These are phyloP conservation scores for Rutstroemia sp. DNA, from an alignment of 2,329 filamentous ascomycete species.

Conservation along the genomic window DNA sequence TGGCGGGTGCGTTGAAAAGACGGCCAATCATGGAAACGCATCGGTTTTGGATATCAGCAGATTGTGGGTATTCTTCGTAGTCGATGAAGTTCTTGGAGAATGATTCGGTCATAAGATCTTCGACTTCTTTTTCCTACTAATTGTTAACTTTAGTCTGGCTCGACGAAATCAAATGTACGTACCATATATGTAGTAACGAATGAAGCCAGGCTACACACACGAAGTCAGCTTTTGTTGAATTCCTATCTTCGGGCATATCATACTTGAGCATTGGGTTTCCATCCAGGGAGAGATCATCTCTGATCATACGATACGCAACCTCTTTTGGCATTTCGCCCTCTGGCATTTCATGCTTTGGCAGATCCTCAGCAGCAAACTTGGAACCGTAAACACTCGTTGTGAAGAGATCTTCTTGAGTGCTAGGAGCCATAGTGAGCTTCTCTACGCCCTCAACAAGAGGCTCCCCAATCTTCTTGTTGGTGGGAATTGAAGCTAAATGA, in stretches of 20 bases:
- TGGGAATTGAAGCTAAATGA: slow-evolving; percentile 38
- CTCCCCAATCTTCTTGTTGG: slow-evolving; percentile 12
- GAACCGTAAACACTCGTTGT: slow-evolving; percentile 67
- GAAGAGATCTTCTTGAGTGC: slow-evolving; percentile 17
- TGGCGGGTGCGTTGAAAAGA: slow-evolving; percentile 72
- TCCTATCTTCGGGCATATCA: slow-evolving; percentile 20
- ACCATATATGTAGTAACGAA: slow-evolving; percentile 98
- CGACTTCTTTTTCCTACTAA: slow-evolving; percentile 77
- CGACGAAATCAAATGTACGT: slow-evolving; percentile 20
- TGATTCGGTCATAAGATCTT: slow-evolving; percentile 89
- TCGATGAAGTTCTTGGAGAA: slow-evolving; percentile 96
- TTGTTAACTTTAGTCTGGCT: neutral
- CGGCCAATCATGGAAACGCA: slow-evolving; percentile 87
- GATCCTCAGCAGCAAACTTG: slow-evolving; percentile 69
- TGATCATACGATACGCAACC: slow-evolving; percentile 94
- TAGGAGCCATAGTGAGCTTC: slow-evolving; percentile 35
- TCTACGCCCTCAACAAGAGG: slow-evolving; percentile 36
- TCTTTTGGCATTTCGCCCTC: slow-evolving; percentile 85
- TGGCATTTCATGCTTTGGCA: slow-evolving; percentile 81
- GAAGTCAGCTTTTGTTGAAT: slow-evolving; percentile 1
- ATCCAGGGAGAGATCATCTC: slow-evolving; percentile 86
- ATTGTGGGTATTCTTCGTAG: slow-evolving; percentile 77
- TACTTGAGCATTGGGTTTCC: slow-evolving; percentile 84
- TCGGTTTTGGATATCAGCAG: slow-evolving; percentile 82
- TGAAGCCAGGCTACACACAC: slow-evolving; percentile 61